These are phyloP conservation scores for Durotheca rogersii DNA, from an alignment of 495 filamentous ascomycete genomes.

Conservation along the genomic window DNA sequence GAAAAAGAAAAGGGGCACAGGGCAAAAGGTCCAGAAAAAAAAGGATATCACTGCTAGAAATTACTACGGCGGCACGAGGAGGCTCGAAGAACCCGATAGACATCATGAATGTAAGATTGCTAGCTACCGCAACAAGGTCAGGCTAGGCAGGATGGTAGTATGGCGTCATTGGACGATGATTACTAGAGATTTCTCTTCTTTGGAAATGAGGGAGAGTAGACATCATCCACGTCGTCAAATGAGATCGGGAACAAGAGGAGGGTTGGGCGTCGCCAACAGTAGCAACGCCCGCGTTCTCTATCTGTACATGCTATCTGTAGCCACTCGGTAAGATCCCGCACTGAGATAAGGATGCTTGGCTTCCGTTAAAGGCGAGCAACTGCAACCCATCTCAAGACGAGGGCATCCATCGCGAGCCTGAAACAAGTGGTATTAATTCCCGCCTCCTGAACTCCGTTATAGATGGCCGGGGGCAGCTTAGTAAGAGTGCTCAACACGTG, in stretches of 20 bases:
- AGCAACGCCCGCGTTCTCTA: conserved; percentile 34
- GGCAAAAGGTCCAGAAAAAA: too few species aligned
- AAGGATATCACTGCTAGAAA: too few species aligned
- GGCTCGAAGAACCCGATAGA: too few species aligned
- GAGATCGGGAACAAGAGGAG: conserved; percentile 9
- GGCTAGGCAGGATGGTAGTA: too few species aligned
- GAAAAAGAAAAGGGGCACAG: too few species aligned
- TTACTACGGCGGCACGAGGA: too few species aligned
- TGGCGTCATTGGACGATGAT: conserved; percentile 8
- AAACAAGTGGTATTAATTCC: conserved; percentile 32
- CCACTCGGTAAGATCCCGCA: too few species aligned
- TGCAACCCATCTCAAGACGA: conserved; percentile 3
- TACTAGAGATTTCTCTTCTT: too few species aligned
- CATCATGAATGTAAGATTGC: too few species aligned
- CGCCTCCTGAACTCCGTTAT: conserved; percentile 21
- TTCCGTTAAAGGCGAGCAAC: conserved; percentile 5
- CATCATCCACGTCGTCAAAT: conserved; percentile 1
- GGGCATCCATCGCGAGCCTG: conserved; percentile 20
- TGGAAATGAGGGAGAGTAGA: neutral
- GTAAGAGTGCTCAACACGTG: neutral
- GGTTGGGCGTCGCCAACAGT: conserved; percentile 31
- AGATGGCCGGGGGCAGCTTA: neutral
- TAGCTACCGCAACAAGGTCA: neutral
- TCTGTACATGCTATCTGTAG: conserved; percentile 30
- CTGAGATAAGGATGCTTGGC: too few species aligned